phyloP scores from a whole-genome alignment of 257 asterid species.

The Plectranthus barbatus region DNA sequence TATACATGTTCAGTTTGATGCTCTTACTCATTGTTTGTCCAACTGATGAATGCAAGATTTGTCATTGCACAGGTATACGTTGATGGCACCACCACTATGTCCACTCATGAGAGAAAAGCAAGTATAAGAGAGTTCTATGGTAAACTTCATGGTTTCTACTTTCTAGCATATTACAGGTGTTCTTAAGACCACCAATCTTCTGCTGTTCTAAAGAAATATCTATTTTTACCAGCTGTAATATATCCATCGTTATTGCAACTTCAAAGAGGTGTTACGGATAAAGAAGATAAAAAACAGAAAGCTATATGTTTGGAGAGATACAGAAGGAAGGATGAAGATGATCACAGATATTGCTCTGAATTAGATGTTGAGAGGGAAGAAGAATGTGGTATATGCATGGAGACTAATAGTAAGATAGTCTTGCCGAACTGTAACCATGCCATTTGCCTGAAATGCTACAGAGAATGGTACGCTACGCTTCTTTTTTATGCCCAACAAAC shows the following conservation, averaged over 20 bases:
- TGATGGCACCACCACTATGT: slow-evolving; percentile 96
- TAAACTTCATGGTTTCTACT: slow-evolving; percentile 19
- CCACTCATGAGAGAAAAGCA: slow-evolving; percentile 90
- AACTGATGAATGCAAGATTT: not conserved
- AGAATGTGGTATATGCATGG: slow-evolving; percentile 98
- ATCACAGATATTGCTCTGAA: slow-evolving; percentile 38
- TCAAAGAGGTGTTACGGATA: slow-evolving; percentile 69
- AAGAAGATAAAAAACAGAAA: slow-evolving; percentile 82
- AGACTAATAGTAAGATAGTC: slow-evolving; percentile 70
- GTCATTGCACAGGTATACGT: slow-evolving; percentile 60
- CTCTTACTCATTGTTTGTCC: not conserved
- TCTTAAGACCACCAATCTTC: not conserved
- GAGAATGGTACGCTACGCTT: slow-evolving; percentile 59
- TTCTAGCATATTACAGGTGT: not conserved
- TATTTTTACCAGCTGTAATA: slow-evolving; percentile 59
- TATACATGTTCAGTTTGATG: not conserved
- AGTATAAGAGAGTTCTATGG: slow-evolving; percentile 93
- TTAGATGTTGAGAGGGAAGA: slow-evolving; percentile 80
- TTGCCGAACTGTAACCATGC: slow-evolving; percentile 81
- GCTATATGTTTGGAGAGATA: slow-evolving; percentile 71
- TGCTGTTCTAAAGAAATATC: slow-evolving; percentile 12
- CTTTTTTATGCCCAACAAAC: not conserved
- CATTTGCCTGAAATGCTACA: slow-evolving; percentile 91
- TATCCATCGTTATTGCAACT: slow-evolving; percentile 90
- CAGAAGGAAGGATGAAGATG: slow-evolving; percentile 70